A percentile compares a stretch with the other conserved stretches of the same genome.
These are phyloP conservation scores for Aquilaria agallochum DNA, from an alignment of 441 rosid genomes.

Conservation along the genomic window DNA sequence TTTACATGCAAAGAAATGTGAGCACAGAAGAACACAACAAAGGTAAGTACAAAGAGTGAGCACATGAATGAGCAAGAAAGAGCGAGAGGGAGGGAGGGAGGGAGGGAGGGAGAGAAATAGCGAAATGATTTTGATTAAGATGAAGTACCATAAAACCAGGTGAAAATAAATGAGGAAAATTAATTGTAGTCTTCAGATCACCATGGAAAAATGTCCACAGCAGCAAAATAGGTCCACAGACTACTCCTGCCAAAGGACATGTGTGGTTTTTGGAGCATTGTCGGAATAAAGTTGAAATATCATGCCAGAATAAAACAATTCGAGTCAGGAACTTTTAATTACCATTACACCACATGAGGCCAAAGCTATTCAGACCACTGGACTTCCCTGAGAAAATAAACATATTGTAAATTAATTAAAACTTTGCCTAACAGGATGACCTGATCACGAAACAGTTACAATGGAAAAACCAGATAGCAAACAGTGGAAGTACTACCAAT, in stretches of 20 bases:
- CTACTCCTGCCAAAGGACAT: slow-evolving; percentile 48
- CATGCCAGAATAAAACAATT: slow-evolving; percentile 6
- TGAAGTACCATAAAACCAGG: slow-evolving; percentile 79
- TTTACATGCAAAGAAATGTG: no score
- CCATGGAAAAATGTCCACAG: slow-evolving; percentile 80
- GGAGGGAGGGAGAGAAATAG: not conserved
- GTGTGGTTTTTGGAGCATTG: slow-evolving; percentile 8
- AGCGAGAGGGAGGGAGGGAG: not conserved
- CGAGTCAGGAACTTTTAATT: slow-evolving; percentile 19
- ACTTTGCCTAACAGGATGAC: slow-evolving; percentile 9
- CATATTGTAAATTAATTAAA: slow-evolving; percentile 4
- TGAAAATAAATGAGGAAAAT: slow-evolving; percentile 63
- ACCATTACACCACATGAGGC: slow-evolving; percentile 99
- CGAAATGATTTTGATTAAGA: not conserved
- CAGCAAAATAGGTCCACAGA: slow-evolving; percentile 82
- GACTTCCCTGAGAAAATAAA: slow-evolving; percentile 66
- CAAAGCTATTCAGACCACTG: slow-evolving; percentile 96
- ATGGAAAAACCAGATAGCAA: slow-evolving; percentile 9
- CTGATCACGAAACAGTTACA: not conserved
- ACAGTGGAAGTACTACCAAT: slow-evolving; percentile 47
- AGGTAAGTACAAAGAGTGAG: no score
- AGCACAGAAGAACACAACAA: no score
- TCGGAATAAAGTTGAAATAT: slow-evolving; percentile 7
- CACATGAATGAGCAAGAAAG: no score
- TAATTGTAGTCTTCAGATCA: slow-evolving; percentile 53